Evolutionary conservation across 208 protist genomes (phyloP).

Genomic region (Wallacemonas sp.): DNA sequence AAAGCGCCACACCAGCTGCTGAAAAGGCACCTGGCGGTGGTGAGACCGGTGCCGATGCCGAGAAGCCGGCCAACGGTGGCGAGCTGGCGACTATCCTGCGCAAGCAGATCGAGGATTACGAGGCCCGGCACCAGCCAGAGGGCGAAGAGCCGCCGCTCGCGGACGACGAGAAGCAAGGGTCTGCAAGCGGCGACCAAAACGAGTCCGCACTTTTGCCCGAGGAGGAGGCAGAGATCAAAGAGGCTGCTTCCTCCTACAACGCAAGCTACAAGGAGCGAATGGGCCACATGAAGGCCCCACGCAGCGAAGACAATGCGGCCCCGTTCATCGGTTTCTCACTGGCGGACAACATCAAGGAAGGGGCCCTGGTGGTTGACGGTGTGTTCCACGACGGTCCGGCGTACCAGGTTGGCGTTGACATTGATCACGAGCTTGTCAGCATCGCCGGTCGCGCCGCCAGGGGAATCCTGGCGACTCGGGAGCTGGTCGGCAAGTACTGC

Average conservation of each 20-base stretch:
- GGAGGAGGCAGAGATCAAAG: slow-evolving; percentile 9
- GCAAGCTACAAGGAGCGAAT: slow-evolving; percentile 19
- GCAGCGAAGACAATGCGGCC: neutral
- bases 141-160: neutral
- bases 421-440: slow-evolving; percentile 35
- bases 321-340: slow-evolving; percentile 55
- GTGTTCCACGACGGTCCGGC: slow-evolving; percentile 41
- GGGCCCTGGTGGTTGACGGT: slow-evolving; percentile 43
- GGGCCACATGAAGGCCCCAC: slow-evolving; percentile 9
- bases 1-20: neutral
- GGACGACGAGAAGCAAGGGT: neutral
- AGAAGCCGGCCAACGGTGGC: neutral
- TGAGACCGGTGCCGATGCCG: neutral
- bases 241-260: slow-evolving; percentile 16
- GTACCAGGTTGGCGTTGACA: slow-evolving; percentile 30
- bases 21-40: neutral
- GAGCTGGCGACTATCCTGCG: neutral
- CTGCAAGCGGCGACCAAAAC: neutral
- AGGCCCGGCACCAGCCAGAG: neutral
- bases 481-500: slow-evolving; percentile 31
- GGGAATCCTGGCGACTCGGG: slow-evolving; percentile 19
- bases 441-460: slow-evolving; percentile 16
- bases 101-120: neutral
- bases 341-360: slow-evolving; percentile 30
- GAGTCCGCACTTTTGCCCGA: slow-evolving; percentile 5